Evolutionary conservation across 441 rosid genomes (phyloP), one percentile per base, ranked within the genome.

Genomic region (Biscutella auriculata): DNA sequence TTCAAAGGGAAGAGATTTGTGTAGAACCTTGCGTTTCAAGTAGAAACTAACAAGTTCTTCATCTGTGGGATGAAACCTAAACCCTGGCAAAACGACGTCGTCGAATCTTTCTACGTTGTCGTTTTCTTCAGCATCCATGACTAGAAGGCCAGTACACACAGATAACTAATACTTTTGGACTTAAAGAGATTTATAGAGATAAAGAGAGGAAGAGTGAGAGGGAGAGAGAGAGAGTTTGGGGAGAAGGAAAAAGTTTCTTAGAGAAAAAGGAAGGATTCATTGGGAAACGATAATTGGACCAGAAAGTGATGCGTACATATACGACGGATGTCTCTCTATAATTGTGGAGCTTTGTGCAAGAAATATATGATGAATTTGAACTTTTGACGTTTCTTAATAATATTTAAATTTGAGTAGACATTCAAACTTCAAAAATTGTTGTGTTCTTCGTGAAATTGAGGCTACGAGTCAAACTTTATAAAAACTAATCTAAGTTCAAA

Each of bases 1-100:
- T 72, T 93, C 96, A 43, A 88, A 73, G 23, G 90, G 78, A 60
- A 87, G 77, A 60, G 87, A 29, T 33, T 67, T 68, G 21, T 85
- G 90, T 63, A 80, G 87, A 55, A 82, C 77, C 81, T 84, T 93
- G 39, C 85, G 63, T 70, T 71, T 81, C 16, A 93, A 75, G 27
- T 93, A 93, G 70, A 93, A 93, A 21, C 80, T 90, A 11, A 93
- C 95, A 15, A 93, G 97, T 68, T 93, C 97, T 36, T 93, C 98
- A 49, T 93, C 97, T 0, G 98, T 91, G 9, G 98, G 93, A 72
- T 91, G 95, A 44, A 93, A 93, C 48, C 98, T 71, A 64, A 93
- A 93, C 14, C 95, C 97, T 6, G 97, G 97, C 64, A 87, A 56
- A 80, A 93, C 77, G 14, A 79, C 77, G 30, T 87, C 97, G 55